Base-by-base conservation (phyloP, 805 yeast species). In the Groenewaldozyma tartarivorans region DNA sequence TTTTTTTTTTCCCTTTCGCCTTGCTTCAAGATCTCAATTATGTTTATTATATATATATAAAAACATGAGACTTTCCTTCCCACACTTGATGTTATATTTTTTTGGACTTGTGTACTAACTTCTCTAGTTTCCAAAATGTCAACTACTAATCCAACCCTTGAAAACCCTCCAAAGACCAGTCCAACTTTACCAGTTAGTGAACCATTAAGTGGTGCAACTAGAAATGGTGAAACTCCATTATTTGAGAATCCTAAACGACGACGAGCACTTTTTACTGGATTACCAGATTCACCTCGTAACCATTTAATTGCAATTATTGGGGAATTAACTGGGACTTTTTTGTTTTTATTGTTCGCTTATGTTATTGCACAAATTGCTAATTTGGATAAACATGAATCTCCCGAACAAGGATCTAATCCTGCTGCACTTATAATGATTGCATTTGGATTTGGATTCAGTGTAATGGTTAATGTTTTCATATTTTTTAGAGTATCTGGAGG, bases 281-380 rank as follows among this genome's bases (percentile, higher is more conserved):
- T 71, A 31, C 57, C 57, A 29, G 74, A 69, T 50, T 53, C 68
- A 13, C 18, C 66, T 29, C 70, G 76, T 57, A 79, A 80, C 64
- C 84, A 80, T 52, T 50, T 72, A 36, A 67, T 81, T 52, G 88
- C 86, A n/a, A 68, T 71, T 27, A 62, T 74, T 44, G 92, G 87
- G 60, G 95, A 85, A 64, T 82, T 85, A 61, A 72, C 77, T 53
- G 95, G 95, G 53, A 85, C 95, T 29, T 85, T 82, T 57, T 69
- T 81, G 60, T 85, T 85, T 65, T 67, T 86, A 48, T 81, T 86
- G 81, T 70, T 77, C 46, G 94, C 95, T 3, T 82, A 72, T 50
- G 71, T 81, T 40, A 83, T 84, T 68, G 94, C 92, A 30, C 86
- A 81, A 60, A 76, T 77, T 57, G 94, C 94, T 48, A 85, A 79